A percentile compares a stretch with the other conserved stretches of the same genome.
Conservation (phyloP, 495 filamentous ascomycete species). For the Poronia punctata region DNA sequence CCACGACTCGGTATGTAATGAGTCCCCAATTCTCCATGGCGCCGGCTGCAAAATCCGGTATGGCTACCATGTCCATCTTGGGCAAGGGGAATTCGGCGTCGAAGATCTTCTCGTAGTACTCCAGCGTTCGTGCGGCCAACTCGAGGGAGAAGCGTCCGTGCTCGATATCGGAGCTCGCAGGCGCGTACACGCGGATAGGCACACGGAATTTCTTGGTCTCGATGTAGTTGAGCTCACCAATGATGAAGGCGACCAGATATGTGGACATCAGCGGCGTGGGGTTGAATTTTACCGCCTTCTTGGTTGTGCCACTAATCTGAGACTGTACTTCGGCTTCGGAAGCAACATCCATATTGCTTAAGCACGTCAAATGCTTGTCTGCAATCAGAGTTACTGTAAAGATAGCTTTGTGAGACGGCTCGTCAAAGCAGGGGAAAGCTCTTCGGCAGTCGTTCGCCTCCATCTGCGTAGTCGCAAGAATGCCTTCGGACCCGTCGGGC, state of each 20-base stretch:
- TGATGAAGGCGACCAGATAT: constrained; percentile 68
- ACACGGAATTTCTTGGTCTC: constrained; percentile 69
- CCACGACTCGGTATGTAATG: constrained; percentile 89
- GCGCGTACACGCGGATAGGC: constrained; percentile 64
- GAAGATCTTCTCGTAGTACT: constrained; percentile 73
- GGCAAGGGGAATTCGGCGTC: constrained; percentile 58
- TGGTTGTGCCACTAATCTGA: constrained; percentile 43
- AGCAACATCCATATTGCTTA: constrained; percentile 76
- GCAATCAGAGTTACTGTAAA: constrained; percentile 70
- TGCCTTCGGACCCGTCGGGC: constrained; percentile 52
- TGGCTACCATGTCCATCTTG: constrained; percentile 98
- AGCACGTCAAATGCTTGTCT: constrained; percentile 64
- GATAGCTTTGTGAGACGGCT: constrained; percentile 65
- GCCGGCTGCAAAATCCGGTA: constrained; percentile 86
- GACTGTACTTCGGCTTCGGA: constrained; percentile 56
- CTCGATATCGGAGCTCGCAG: constrained; percentile 56
- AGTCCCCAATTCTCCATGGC: constrained; percentile 99
- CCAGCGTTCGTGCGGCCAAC: constrained; percentile 59
- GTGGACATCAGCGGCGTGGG: constrained; percentile 70
- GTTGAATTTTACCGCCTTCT: constrained; percentile 70
- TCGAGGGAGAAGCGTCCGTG: constrained; percentile 64
- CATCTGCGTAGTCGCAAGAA: constrained; percentile 75
- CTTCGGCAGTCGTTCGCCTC: constrained; percentile 70
- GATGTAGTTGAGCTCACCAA: constrained; percentile 69
- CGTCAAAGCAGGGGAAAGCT: constrained; percentile 73